Evolutionary conservation across 768 basidiomycete species (phyloP).

Genomic region (Mycena rebaudengoi): DNA sequence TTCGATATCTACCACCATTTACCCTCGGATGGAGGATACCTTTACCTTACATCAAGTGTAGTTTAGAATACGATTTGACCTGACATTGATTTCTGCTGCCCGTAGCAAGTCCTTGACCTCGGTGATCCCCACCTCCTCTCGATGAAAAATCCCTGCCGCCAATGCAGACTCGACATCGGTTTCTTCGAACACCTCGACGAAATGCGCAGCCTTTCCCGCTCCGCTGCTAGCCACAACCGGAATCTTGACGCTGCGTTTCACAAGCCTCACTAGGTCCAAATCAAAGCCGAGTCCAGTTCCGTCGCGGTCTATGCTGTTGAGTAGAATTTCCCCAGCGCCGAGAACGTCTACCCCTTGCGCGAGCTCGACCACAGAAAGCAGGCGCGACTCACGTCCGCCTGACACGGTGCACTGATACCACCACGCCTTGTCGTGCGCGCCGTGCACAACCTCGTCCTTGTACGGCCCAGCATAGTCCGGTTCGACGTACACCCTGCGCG

Average conservation of each 20-base stretch:
- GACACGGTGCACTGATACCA: constrained; percentile 99
- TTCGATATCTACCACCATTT: constrained; percentile 22
- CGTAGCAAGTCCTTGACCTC: constrained; percentile 76
- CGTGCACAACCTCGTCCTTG: constrained; percentile 66
- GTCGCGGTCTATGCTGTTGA: constrained; percentile 97
- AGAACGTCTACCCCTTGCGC: constrained; percentile 88
- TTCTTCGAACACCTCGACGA: constrained; percentile 83
- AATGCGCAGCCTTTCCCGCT: constrained; percentile 84
- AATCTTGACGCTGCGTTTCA: constrained; percentile 80
- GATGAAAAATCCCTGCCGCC: constrained; percentile 97
- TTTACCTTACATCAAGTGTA: constrained; percentile 36
- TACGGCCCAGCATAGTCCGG: constrained; percentile 68
- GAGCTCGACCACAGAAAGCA: constrained; percentile 90
- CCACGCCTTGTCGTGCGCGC: constrained; percentile 83
- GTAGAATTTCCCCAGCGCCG: constrained; percentile 93
- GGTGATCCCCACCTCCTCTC: constrained; percentile 83
- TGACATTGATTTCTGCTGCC: constrained; percentile 58
- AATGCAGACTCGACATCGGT: constrained; percentile 91
- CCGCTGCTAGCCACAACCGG: constrained; percentile 97
- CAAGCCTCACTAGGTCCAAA: constrained; percentile 78
- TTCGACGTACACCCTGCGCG: constrained; percentile 85
- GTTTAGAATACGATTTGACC: constrained; percentile 31
- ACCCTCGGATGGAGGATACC: constrained; percentile 27
- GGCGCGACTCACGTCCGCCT: constrained; percentile 86
- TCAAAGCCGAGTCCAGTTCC: constrained; percentile 95